Evolutionary conservation across 345 rosid species (phyloP).

Genomic region (Brassica nigra): DNA sequence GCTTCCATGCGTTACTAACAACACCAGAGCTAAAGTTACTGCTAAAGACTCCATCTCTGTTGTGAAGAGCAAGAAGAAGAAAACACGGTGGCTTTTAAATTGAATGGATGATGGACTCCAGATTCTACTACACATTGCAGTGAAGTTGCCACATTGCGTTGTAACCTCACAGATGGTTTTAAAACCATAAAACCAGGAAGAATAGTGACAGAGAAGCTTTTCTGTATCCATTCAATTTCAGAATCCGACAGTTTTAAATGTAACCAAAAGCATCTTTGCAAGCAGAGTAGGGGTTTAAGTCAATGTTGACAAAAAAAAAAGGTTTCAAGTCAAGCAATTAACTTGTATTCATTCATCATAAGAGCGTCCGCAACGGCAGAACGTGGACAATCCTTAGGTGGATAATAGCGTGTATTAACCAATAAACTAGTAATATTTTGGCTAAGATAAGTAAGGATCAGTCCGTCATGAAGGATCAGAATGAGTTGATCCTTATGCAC

Average conservation of each 20-base stretch:
- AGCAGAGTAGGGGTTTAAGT: not conserved
- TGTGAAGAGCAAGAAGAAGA: not conserved
- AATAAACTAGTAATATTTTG: too few species aligned
- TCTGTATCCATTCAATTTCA: not conserved
- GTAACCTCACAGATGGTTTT: not conserved
- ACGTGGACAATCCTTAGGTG: too few species aligned
- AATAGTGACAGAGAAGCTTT: not conserved
- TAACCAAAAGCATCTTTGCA: not conserved
- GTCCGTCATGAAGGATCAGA: too few species aligned
- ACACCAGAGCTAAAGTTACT: not conserved
- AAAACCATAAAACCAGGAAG: not conserved
- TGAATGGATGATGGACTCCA: not conserved
- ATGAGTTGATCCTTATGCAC: too few species aligned
- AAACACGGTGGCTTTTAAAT: not conserved
- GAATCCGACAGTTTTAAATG: not conserved
- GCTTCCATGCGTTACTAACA: conserved; percentile 35
- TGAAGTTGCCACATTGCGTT: conserved; percentile 19
- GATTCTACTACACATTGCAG: not conserved
- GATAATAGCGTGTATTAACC: too few species aligned
- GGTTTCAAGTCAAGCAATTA: not conserved
- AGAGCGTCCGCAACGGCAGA: too few species aligned
- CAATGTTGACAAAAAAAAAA: not conserved
- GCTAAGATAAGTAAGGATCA: too few species aligned
- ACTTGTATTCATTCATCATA: not conserved
- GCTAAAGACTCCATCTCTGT: conserved; percentile 13